Evolutionary conservation across 306 rosid genomes (phyloP), one percentile per base, ranked within the genome.

Genomic region (Prosopis cineraria): DNA sequence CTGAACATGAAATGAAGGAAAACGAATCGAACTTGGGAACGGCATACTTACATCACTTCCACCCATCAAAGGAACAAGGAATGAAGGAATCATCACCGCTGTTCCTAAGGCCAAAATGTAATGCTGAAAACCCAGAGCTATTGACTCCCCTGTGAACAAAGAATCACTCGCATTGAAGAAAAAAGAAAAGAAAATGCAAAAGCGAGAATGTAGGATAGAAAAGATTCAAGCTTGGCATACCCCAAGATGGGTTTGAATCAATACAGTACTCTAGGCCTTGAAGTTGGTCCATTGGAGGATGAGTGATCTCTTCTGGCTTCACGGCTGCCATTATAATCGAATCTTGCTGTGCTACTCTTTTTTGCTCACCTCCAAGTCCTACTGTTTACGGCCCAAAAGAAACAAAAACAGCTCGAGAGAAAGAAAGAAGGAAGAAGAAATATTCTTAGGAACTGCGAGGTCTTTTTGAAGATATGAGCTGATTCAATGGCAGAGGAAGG

Each of bases 201-300:
- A 16, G 59, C 36, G 83, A 78, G 63, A 76, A 74, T 70, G 81
- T 44, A 63, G 75, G 62, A 47, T 45, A 73, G 48, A 30, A 84
- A 87, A 24, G 62, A 30, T 11, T 2, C 19, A 81, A 81, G 48
- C 63, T 53, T 33, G 43, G 39, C 85, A 71, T 88, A 96, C 97
- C 96, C 98, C 99, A 96, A n/a, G 99, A 84, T 56, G 99, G 99
- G 84, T 93, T 93, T 69, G 99, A 90, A 70, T 96, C 99, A 63
- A 96, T 96, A 69, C 99, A 88, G 79, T 93, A 96, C 89, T 96
- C 99, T 40, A 96, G 77, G 84, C 99, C 99, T 83, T 91, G 98
- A 84, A 96, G 99, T 78, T 96, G 99, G 85, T 96, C 97, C 98
- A 91, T 87, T 63, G 99, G 93, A 34, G 91, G 90, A 79, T 93